These are phyloP conservation scores for Fusarium udum DNA, from an alignment of 2,329 filamentous ascomycete genomes.

Conservation along the genomic window DNA sequence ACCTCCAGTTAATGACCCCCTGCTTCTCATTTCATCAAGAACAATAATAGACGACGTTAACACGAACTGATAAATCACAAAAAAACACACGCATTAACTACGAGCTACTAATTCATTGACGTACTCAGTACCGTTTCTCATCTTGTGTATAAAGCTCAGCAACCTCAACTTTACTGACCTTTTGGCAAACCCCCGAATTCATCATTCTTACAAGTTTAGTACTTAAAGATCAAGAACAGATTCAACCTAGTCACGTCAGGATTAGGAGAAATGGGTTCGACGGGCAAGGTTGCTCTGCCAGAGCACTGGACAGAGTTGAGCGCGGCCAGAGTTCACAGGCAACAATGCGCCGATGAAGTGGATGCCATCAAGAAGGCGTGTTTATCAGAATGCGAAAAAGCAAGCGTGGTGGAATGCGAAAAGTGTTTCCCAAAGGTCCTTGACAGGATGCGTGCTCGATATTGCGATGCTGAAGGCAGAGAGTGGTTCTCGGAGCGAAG, in stretches of 20 bases:
- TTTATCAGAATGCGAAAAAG: conserved; percentile 53
- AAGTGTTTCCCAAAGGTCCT: conserved; percentile 60
- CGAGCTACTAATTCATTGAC: neutral
- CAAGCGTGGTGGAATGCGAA: conserved; percentile 56
- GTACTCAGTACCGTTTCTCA: neutral
- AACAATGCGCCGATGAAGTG: conserved; percentile 54
- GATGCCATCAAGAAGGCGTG: conserved; percentile 56
- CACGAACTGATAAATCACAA: neutral
- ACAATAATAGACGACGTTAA: conserved; percentile 17
- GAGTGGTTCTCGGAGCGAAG: conserved; percentile 64
- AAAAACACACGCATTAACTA: neutral
- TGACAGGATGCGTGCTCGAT: conserved; percentile 54
- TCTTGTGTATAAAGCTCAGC: neutral
- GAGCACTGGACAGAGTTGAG: conserved; percentile 54
- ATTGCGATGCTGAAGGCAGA: conserved; percentile 46
- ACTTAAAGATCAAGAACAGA: neutral
- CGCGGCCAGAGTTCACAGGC: conserved; percentile 45
- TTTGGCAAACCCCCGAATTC: neutral
- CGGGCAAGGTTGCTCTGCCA: conserved; percentile 45
- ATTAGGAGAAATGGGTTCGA: conserved; percentile 34
- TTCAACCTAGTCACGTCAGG: neutral
- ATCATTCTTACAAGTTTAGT: neutral
- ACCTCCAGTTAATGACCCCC: conserved; percentile 3
- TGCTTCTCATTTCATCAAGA: conserved; percentile 28
- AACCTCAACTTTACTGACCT: neutral